Conservation (phyloP, 306 rosid genomes). For the Senna siamea region DNA sequence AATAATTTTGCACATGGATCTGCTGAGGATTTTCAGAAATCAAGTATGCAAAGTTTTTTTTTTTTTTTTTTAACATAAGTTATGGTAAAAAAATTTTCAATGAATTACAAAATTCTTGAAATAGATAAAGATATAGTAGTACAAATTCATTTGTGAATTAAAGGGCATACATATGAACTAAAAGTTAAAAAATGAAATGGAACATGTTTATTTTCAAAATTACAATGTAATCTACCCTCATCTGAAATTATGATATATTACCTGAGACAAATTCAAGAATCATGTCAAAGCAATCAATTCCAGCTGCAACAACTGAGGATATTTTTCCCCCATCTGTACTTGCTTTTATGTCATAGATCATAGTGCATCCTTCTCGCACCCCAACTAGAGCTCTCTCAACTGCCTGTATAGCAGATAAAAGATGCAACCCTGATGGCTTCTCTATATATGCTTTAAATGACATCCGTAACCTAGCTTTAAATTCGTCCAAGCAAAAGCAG, state of each 20-base stretch:
- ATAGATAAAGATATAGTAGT: conserved; percentile 19
- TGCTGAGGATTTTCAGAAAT: conserved; percentile 11
- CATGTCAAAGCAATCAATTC: conserved; percentile 82
- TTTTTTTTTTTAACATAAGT: conserved; percentile 1
- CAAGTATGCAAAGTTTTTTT: background rate
- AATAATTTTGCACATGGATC: conserved; percentile 7
- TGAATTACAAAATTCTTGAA: conserved; percentile 20
- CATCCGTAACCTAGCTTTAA: conserved; percentile 69
- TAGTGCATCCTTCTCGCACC: conserved; percentile 55
- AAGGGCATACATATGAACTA: conserved; percentile 19
- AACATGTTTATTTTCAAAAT: conserved; percentile 23
- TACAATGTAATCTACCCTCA: conserved; percentile 25
- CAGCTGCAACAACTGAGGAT: conserved; percentile 77
- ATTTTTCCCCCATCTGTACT: conserved; percentile 66
- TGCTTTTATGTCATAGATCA: conserved; percentile 61
- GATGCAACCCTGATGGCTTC: conserved; percentile 72
- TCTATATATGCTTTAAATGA: conserved; percentile 70
- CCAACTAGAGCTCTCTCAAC: conserved; percentile 87
- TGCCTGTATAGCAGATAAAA: conserved; percentile 70
- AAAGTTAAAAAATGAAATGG: conserved; percentile 21
- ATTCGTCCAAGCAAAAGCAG: conserved; percentile 60
- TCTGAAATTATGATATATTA: conserved; percentile 40
- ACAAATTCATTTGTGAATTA: conserved; percentile 3
- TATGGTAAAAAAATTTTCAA: background rate
- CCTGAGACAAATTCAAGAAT: conserved; percentile 88